phyloP scores from a whole-genome alignment of 2,329 filamentous ascomycete genomes.

The Cordyceps fumosorosea region DNA sequence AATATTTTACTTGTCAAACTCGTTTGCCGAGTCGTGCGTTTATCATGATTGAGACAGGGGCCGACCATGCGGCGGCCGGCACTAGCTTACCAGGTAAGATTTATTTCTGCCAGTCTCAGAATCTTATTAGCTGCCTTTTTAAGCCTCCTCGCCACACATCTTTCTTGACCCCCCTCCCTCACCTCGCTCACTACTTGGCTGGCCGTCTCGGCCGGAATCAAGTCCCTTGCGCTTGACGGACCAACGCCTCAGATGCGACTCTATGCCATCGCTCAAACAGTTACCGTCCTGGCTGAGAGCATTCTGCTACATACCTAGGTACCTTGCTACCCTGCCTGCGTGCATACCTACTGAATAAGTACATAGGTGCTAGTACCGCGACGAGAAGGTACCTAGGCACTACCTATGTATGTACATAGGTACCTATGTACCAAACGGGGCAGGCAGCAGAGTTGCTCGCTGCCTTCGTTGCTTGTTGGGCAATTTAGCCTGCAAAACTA shows the following conservation, averaged over 20 bases:
- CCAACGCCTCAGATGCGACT: background rate
- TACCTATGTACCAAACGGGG: too few relatives aligned
- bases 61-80: background rate
- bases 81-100: constrained; percentile 1
- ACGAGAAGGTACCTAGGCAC: too few relatives aligned
- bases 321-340: background rate
- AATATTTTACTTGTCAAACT: background rate
- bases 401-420: too few relatives aligned
- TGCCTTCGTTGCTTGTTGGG: background rate
- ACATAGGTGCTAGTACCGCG: too few relatives aligned
- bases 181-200: background rate
- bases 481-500: background rate
- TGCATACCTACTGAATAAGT: too few relatives aligned
- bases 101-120: background rate
- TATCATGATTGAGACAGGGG: background rate
- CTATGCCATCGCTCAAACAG: too few relatives aligned
- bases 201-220: background rate
- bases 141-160: background rate
- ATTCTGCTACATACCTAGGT: background rate
- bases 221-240: background rate
- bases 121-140: background rate
- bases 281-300: too few relatives aligned
- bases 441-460: background rate
- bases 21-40: background rate
- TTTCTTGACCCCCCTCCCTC: background rate